Evolutionary conservation across 257 asterid species (phyloP).

Genomic region (Nicotiana benthamiana): DNA sequence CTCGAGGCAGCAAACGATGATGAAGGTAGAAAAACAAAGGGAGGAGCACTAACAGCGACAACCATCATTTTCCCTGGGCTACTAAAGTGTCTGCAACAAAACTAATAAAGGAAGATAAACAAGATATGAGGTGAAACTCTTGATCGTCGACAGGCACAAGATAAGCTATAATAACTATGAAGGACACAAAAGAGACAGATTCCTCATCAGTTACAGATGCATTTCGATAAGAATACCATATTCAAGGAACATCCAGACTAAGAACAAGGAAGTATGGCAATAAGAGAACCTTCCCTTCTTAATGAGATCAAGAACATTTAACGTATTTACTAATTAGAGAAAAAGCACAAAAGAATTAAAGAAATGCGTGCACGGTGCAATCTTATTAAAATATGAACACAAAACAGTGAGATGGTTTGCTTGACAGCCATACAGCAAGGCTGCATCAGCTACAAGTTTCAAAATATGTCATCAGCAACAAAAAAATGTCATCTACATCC

Average conservation of each 20-base stretch:
- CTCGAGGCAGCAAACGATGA: neutral
- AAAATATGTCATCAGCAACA: neutral
- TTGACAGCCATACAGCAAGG: neutral
- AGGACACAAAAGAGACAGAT: neutral
- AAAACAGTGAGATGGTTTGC: neutral
- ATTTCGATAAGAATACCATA: neutral
- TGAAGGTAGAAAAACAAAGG: constrained; percentile 7
- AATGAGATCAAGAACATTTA: neutral
- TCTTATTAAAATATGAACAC: neutral
- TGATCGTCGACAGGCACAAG: neutral
- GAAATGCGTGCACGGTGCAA: neutral
- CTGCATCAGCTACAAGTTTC: neutral
- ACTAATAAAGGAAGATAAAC: neutral
- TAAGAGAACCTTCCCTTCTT: neutral
- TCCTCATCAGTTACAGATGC: neutral
- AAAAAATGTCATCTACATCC: neutral
- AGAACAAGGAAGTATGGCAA: neutral
- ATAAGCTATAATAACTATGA: neutral
- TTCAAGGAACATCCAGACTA: neutral
- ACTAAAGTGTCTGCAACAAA: neutral
- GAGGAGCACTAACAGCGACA: neutral
- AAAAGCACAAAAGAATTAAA: neutral
- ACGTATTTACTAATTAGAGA: neutral
- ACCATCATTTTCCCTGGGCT: neutral
- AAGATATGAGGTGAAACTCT: neutral